Conservation (phyloP, 1,284 basidiomycete species). For the Heterobasidion annosum region DNA sequence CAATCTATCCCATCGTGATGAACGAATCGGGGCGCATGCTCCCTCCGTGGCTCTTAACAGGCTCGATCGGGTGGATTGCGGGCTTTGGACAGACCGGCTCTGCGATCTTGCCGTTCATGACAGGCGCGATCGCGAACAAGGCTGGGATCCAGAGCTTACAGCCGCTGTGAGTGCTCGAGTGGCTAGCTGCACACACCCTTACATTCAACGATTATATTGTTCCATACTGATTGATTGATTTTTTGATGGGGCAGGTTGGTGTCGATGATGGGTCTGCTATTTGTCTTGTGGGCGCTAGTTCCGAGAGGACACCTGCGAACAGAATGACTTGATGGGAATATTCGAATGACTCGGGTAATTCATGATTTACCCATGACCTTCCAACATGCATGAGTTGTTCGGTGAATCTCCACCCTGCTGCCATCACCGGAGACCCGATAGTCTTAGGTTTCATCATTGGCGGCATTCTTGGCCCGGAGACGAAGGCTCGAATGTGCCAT, state of each 20-base stretch:
- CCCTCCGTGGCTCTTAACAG: conserved; percentile 41
- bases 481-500: too few relatives aligned
- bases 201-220: too few relatives aligned
- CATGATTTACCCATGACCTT: too few relatives aligned
- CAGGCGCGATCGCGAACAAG: conserved; percentile 39
- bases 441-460: too few relatives aligned
- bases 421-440: too few relatives aligned
- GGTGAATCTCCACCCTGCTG: too few relatives aligned
- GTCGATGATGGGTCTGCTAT: conserved; percentile 34
- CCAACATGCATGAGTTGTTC: too few relatives aligned
- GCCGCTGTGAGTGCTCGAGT: conserved; percentile 35
- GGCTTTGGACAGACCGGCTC: conserved; percentile 43
- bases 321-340: conserved; percentile 2
- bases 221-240: background rate
- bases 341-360: too few relatives aligned
- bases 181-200: too few relatives aligned
- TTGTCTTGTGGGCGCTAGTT: conserved; percentile 33
- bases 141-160: conserved; percentile 43
- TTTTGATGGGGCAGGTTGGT: conserved; percentile 24
- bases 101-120: conserved; percentile 50
- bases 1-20: conserved; percentile 48
- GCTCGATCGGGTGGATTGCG: conserved; percentile 47
- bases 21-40: conserved; percentile 37
- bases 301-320: conserved; percentile 15
- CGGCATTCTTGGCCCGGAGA: too few relatives aligned